Evolutionary conservation across 352 stramenopile genomes (phyloP), one percentile per base, ranked within the genome.

Genomic region (Thalassiosira sp.): DNA sequence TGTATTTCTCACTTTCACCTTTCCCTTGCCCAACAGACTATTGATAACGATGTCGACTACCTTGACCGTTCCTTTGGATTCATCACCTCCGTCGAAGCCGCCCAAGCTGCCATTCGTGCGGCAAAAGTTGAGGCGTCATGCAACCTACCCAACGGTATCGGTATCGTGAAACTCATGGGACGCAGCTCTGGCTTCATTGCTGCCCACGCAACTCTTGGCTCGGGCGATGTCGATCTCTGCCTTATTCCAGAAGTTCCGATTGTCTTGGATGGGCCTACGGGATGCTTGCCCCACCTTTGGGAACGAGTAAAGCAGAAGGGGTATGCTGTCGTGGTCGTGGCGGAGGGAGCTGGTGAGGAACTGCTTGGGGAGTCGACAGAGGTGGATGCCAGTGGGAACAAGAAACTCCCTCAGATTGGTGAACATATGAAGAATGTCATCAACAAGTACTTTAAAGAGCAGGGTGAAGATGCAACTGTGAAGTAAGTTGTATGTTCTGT

Each of bases 101-200:
- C 95, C 15, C 94, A 98, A 87, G 86, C 82, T 25, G 95, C 96
- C 18, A 98, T 98, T 67, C 62, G 72, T 31, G 83, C 79, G 31
- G 90, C 91, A 31, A 91, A 93, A 63, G 97, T 93, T 6, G 96
- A 99, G 82, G 95, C 95, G 52, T 94, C 93, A 48, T 98, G 96
- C 75, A 98, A 95, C 64, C 81, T 98, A 52, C 95, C 96, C 20
- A 98, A 99, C 85, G 96, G 96, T 59, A 96, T 99, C 64, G 97
- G 97, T 68, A 94, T 99, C 69, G 97, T 99, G 46, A 99, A 99
- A 88, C 90, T 99, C 49, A 99, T 99, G 97, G 97, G 97, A 28
- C 94, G 97, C 42, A 97, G 94, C 37, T 94, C 96, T 35, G 97
- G 97, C 58, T 99, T 98, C 81, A 98, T 99, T 74, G 96, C 96